Percentiles rank a stretch among this genome's conserved stretches.
These are phyloP conservation scores for Sporothrix brasiliensis DNA, from an alignment of 2,329 filamentous ascomycete genomes.

Conservation along the genomic window DNA sequence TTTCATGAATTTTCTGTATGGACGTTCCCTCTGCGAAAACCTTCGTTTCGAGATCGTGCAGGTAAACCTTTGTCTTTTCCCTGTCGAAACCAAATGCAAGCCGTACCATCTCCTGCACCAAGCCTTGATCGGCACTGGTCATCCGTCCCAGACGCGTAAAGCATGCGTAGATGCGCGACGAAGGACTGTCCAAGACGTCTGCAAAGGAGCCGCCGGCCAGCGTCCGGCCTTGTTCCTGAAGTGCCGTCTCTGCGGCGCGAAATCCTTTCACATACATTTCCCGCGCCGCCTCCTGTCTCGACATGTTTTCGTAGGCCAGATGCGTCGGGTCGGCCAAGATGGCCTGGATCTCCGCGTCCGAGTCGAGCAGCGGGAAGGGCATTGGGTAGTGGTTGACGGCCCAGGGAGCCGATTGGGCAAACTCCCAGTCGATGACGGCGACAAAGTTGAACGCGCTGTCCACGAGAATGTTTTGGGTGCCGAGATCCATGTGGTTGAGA, in stretches of 20 bases:
- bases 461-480: conserved; percentile 43
- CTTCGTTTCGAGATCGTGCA: no score
- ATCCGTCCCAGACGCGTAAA: not conserved
- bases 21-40: no score
- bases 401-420: conserved; percentile 42
- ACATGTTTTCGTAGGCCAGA: not conserved
- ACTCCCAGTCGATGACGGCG: conserved; percentile 43
- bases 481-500: conserved; percentile 44
- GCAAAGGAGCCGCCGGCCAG: not conserved
- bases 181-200: not conserved
- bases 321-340: not conserved
- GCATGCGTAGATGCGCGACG: not conserved
- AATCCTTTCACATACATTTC: not conserved
- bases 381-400: conserved; percentile 41
- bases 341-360: not conserved
- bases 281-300: not conserved
- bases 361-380: conserved; percentile 38
- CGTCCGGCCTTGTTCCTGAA: not conserved
- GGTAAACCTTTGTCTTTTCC: not conserved
- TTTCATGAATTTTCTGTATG: no score
- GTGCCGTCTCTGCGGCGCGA: not conserved
- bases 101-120: not conserved
- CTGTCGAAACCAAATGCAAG: not conserved
- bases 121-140: not conserved
- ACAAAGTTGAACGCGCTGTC: conserved; percentile 42